Conservation (phyloP, 2,329 filamentous ascomycete species). For the Lachnellula cervina region DNA sequence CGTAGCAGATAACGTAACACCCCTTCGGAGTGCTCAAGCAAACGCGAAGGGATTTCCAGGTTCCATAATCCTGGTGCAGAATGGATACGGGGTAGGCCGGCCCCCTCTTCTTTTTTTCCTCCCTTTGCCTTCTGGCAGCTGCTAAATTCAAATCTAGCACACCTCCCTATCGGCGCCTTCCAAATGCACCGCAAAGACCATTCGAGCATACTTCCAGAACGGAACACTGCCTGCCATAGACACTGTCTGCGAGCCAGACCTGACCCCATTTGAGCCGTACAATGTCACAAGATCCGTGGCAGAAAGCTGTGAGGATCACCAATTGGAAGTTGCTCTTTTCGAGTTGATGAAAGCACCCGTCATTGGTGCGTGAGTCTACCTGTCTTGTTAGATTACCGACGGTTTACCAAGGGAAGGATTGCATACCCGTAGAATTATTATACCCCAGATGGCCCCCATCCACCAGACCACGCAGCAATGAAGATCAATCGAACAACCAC, state of each 20-base stretch:
- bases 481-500: slow-evolving; percentile 16
- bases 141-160: slow-evolving; percentile 36
- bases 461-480: neutral
- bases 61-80: slow-evolving; percentile 44
- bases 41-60: slow-evolving; percentile 38
- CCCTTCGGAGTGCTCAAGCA: slow-evolving; percentile 29
- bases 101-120: neutral
- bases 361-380: neutral
- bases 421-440: neutral
- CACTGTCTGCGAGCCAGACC: slow-evolving; percentile 44
- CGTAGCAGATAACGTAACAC: slow-evolving; percentile 34
- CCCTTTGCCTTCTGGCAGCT: neutral
- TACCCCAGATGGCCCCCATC: too few relatives aligned
- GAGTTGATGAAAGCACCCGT: slow-evolving; percentile 10
- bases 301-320: neutral
- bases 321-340: slow-evolving; percentile 6
- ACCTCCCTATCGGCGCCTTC: slow-evolving; percentile 37
- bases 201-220: slow-evolving; percentile 37
- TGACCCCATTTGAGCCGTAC: slow-evolving; percentile 36
- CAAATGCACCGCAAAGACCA: slow-evolving; percentile 31
- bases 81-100: slow-evolving; percentile 45
- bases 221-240: slow-evolving; percentile 40
- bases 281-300: neutral
- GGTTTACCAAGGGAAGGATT: neutral
- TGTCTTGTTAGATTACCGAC: neutral